These are phyloP conservation scores for Chamaenerion angustifolium DNA, from an alignment of 345 rosid genomes.

Conservation along the genomic window DNA sequence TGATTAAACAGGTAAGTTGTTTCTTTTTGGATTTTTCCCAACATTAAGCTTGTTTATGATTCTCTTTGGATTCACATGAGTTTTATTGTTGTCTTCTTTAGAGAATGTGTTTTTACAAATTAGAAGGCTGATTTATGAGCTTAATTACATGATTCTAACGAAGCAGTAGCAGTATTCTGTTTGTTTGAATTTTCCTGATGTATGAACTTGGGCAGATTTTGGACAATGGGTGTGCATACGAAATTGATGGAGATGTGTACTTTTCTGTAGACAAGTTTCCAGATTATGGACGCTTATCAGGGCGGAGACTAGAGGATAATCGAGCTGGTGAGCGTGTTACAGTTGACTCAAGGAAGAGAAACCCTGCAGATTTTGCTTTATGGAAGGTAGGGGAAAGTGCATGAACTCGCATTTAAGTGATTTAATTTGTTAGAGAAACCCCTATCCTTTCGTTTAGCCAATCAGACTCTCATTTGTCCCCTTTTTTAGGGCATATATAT, in stretches of 20 bases:
- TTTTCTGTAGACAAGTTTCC: conserved; percentile 68
- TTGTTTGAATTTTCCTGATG: not conserved
- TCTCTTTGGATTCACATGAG: no score
- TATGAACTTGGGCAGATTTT: conserved; percentile 40
- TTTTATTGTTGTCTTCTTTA: no score
- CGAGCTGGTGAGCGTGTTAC: conserved; percentile 94
- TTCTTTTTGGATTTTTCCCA: not conserved
- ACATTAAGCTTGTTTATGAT: not conserved
- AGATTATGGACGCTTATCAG: conserved; percentile 70
- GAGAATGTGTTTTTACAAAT: no score
- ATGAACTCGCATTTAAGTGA: not conserved
- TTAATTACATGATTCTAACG: no score
- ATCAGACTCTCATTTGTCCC: no score
- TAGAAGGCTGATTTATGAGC: no score
- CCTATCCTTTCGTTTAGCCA: no score
- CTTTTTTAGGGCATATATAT: no score
- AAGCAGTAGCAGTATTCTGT: not conserved
- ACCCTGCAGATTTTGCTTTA: conserved; percentile 92
- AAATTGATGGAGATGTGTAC: conserved; percentile 63
- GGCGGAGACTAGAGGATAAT: conserved; percentile 78
- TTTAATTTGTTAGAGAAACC: not conserved
- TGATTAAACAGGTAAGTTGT: conserved; percentile 64
- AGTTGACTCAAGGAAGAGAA: conserved; percentile 73
- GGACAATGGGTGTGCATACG: conserved; percentile 76
- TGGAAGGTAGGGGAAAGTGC: conserved; percentile 56